Evolutionary conservation across 495 filamentous ascomycete species (phyloP).

Genomic region (Daldinia vernicosa): DNA sequence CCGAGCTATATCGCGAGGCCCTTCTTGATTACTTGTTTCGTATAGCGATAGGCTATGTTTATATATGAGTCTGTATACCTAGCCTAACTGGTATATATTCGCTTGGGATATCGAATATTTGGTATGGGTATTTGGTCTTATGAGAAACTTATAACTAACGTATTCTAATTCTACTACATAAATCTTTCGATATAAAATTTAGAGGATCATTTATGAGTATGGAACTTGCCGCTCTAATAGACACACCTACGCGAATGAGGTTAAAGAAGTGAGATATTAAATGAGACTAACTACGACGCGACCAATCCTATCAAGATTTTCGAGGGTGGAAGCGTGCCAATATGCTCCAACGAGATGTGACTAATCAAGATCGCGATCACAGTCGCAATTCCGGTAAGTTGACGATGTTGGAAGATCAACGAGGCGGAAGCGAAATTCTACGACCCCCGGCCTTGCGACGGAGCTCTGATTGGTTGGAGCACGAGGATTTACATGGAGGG

Average conservation of each 20-base stretch:
- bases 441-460: constrained; percentile 31
- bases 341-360: neutral
- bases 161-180: neutral
- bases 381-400: constrained; percentile 25
- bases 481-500: constrained; percentile 5
- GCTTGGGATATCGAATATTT: too few relatives aligned
- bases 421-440: constrained; percentile 23
- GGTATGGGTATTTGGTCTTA: too few relatives aligned
- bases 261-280: neutral
- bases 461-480: constrained; percentile 26
- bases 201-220: neutral
- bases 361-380: constrained; percentile 41
- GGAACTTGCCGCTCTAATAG: neutral
- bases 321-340: constrained; percentile 4
- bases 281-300: neutral
- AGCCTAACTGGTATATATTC: too few relatives aligned
- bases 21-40: neutral
- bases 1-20: neutral
- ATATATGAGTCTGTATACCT: too few relatives aligned
- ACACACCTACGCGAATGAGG: neutral
- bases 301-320: neutral
- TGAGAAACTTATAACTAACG: neutral
- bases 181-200: neutral
- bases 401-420: constrained; percentile 36
- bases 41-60: neutral